Percentiles rank a stretch among this genome's conserved stretches.
Evolutionary conservation across 352 stramenopile genomes (phyloP).

Genomic region (Pythium folliculosum): DNA sequence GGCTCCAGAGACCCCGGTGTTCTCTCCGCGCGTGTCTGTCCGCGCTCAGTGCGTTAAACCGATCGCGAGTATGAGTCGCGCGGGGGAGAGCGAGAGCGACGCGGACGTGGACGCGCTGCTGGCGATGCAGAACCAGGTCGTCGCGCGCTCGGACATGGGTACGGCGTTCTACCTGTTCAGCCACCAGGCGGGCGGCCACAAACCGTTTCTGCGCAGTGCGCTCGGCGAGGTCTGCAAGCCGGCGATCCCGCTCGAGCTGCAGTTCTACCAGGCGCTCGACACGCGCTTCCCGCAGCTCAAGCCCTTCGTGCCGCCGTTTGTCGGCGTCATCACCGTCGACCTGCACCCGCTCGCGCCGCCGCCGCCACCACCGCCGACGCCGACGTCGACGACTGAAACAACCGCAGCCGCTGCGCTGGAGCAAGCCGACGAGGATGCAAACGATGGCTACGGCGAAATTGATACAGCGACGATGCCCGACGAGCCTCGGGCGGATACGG

Average conservation of each 20-base stretch:
- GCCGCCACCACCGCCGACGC: background rate
- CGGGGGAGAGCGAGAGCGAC: background rate
- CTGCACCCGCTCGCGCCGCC: constrained; percentile 23
- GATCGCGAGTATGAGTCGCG: background rate
- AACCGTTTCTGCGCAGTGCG: constrained; percentile 63
- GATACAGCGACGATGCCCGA: background rate
- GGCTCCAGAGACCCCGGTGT: background rate
- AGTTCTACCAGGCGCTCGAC: constrained; percentile 72
- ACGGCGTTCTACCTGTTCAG: constrained; percentile 80
- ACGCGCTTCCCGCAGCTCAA: constrained; percentile 56
- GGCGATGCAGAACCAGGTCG: constrained; percentile 50
- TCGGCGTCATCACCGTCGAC: constrained; percentile 68
- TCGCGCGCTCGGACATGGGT: constrained; percentile 64
- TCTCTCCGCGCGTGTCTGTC: background rate
- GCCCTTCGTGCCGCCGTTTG: constrained; percentile 66
- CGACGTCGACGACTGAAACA: background rate
- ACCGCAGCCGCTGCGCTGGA: background rate
- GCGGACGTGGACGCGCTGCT: constrained; percentile 26
- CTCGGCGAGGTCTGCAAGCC: constrained; percentile 78
- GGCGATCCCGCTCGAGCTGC: constrained; percentile 65
- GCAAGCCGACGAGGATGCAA: background rate
- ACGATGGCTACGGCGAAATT: background rate
- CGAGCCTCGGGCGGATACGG: background rate
- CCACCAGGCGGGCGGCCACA: constrained; percentile 81
- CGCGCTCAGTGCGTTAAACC: background rate